Conservation (phyloP, 306 rosid species). For the Oemleria cerasiformis region DNA sequence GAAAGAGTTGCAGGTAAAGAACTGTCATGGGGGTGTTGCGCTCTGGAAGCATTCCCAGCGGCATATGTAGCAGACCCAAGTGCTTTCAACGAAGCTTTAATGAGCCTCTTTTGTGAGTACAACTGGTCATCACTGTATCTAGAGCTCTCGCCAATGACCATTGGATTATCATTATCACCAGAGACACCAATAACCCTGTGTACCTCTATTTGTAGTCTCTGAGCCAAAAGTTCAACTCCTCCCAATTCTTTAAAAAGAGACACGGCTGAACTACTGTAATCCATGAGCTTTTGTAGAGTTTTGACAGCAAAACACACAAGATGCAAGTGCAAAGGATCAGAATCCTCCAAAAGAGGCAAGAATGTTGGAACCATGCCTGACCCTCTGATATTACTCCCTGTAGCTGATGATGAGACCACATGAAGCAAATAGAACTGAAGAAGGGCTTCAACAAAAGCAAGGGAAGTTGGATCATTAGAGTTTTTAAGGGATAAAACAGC, state of each 20-base stretch:
- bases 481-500: constrained; percentile 77
- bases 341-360: constrained; percentile 92
- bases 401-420: constrained; percentile 87
- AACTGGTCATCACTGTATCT: constrained; percentile 59
- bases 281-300: constrained; percentile 98
- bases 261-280: constrained; percentile 90
- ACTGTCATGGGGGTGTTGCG: constrained; percentile 64
- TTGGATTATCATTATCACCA: constrained; percentile 40
- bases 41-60: constrained; percentile 66
- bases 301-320: constrained; percentile 92
- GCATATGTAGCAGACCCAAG: constrained; percentile 92
- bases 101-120: constrained; percentile 79
- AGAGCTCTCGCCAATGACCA: constrained; percentile 72
- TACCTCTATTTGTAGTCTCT: constrained; percentile 80
- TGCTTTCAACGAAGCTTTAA: constrained; percentile 86
- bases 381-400: constrained; percentile 88
- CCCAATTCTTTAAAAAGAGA: constrained; percentile 93
- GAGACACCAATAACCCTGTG: constrained; percentile 70
- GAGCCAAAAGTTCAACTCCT: constrained; percentile 89
- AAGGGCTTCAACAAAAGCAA: constrained; percentile 94
- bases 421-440: constrained; percentile 96
- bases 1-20: constrained; percentile 73
- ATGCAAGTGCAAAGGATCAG: constrained; percentile 81
- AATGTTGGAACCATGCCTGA: constrained; percentile 99
- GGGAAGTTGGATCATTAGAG: constrained; percentile 80